phyloP scores from a whole-genome alignment of 108 stramenopile species.

The Skeletonema tropicum region DNA sequence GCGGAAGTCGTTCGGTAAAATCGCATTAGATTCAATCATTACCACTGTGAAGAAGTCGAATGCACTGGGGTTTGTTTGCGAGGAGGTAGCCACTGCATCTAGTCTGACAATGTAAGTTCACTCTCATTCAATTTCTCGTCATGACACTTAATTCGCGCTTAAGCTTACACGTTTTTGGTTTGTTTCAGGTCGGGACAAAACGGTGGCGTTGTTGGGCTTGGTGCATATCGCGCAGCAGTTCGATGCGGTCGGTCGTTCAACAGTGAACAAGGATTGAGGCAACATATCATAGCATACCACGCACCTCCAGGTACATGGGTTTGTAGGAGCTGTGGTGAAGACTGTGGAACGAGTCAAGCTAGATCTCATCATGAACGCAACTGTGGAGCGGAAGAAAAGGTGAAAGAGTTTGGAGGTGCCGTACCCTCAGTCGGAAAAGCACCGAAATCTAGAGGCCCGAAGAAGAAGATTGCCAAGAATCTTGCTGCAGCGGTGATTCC shows the following conservation, averaged over 20 bases:
- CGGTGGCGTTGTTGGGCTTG: slow-evolving; percentile 68
- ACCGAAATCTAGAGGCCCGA: slow-evolving; percentile 42
- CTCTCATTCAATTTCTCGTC: not conserved
- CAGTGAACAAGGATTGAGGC: slow-evolving; percentile 79
- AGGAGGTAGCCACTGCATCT: slow-evolving; percentile 83
- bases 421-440: slow-evolving; percentile 39
- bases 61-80: slow-evolving; percentile 70
- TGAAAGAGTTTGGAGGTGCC: slow-evolving; percentile 26
- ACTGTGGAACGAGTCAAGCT: slow-evolving; percentile 83
- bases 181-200: slow-evolving; percentile 55
- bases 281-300: slow-evolving; percentile 76
- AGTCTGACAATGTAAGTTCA: slow-evolving; percentile 53
- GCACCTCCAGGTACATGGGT: slow-evolving; percentile 90
- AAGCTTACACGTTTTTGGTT: not conserved
- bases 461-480: slow-evolving; percentile 47
- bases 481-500: slow-evolving; percentile 27
- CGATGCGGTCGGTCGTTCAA: slow-evolving; percentile 81
- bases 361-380: slow-evolving; percentile 84
- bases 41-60: slow-evolving; percentile 55
- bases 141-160: not conserved
- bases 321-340: slow-evolving; percentile 77
- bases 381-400: slow-evolving; percentile 50
- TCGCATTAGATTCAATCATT: slow-evolving; percentile 63
- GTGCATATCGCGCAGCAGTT: slow-evolving; percentile 72
- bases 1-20: slow-evolving; percentile 69